Conservation (phyloP, 2,329 filamentous ascomycete species). For the Tolypocladium guangdongense region DNA sequence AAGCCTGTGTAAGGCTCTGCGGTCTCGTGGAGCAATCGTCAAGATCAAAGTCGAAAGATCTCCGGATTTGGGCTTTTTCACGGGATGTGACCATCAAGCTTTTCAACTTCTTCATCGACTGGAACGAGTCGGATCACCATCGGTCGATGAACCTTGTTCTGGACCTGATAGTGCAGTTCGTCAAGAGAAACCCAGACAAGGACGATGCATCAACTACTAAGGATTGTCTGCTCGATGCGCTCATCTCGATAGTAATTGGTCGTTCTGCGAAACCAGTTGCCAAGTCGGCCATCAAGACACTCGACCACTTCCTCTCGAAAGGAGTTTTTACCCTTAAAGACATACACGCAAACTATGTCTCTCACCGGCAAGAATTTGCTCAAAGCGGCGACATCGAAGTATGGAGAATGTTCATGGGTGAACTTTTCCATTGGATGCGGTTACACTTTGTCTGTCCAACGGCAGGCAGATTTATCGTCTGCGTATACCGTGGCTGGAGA, state of each 20-base stretch:
- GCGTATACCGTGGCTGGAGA: conserved; percentile 39
- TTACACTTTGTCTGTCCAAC: conserved; percentile 47
- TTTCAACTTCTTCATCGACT: conserved; percentile 54
- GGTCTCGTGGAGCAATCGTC: conserved; percentile 50
- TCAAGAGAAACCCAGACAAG: conserved; percentile 36
- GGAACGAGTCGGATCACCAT: conserved; percentile 56
- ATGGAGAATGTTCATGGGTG: conserved; percentile 41
- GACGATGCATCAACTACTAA: conserved; percentile 28
- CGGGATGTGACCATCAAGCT: conserved; percentile 34
- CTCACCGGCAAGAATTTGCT: conserved; percentile 18
- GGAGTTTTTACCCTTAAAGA: conserved; percentile 38
- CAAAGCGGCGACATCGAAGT: conserved; percentile 11
- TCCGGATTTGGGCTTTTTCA: conserved; percentile 42
- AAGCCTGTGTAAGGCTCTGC: conserved; percentile 47
- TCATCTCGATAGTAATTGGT: conserved; percentile 48
- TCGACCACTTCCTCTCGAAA: conserved; percentile 57
- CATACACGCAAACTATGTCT: conserved; percentile 31
- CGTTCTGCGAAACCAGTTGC: conserved; percentile 51
- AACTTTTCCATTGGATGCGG: conserved; percentile 44
- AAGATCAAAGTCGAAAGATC: conserved; percentile 31
- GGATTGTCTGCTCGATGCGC: conserved; percentile 33
- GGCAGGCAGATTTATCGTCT: conserved; percentile 50
- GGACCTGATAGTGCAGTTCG: conserved; percentile 42
- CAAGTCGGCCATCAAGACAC: conserved; percentile 57
- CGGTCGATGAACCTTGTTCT: conserved; percentile 52